Evolutionary conservation across 2,329 filamentous ascomycete genomes (phyloP), one percentile per base, ranked within the genome.

Genomic region (Hymenoscyphus occultus): DNA sequence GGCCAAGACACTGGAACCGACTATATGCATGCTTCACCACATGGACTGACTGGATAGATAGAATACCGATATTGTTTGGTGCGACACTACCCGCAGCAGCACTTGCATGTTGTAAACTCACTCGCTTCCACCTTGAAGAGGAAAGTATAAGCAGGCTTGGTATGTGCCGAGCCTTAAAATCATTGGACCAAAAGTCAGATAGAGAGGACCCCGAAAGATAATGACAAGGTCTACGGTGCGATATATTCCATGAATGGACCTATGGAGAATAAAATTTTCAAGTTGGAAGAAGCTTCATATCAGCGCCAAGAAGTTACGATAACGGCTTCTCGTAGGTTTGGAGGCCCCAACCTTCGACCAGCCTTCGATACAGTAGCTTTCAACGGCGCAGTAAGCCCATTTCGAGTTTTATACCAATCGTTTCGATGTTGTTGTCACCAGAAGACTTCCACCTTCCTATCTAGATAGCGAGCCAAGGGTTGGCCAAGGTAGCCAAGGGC

Each of bases 91-190:
- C 48, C 22, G 48, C 48, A 28, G 48, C 48, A 12, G 22, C 48
- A 22, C 22, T 22, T 54, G 48, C 48, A 19, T 22, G 48, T 28
- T 54, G 48, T 7, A 14, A 22, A 54, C 22, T 54, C 48, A 54
- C 48, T 19, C 7, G 19, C 48, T 54, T 19, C 19, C 19, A 54
- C 19, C 48, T 54, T 22, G 48, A 54, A 54, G 19, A 54, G 48
- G 48, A 54, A 54, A 54, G 48, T 54, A 54, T 54, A 54, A 54
- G 22, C 48, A 54, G 9, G 22, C 48, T 54, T 54, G 48, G 48
- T 54, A 28, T 28, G 48, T 28, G 48, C 48, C 48, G 22, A 54
- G 19, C 22, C 19, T 54, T 22, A 22, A 9, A 12, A 22, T 19
- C 3, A 54, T 10, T 10, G 48, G 19, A 12, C 10, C 48, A 22